phyloP scores from a whole-genome alignment of 768 basidiomycete species.

The Naganishia kalamii region DNA sequence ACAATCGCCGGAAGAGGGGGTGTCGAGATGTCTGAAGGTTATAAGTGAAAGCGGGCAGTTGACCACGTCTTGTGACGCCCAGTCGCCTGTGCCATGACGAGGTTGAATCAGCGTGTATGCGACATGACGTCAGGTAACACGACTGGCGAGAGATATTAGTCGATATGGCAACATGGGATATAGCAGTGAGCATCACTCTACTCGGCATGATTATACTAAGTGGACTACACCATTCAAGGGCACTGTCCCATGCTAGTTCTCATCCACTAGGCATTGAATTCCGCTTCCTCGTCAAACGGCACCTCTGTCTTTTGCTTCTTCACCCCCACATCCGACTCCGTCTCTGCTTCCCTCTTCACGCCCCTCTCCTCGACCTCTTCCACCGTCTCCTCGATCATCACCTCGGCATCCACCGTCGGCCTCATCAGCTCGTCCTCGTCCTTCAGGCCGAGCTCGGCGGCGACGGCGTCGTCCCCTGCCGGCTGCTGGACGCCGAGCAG shows the following conservation, averaged over 20 bases:
- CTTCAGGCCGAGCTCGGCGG: background rate
- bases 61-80: background rate
- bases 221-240: too few relatives aligned
- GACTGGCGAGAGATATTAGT: background rate
- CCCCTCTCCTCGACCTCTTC: background rate
- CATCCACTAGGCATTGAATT: conserved; percentile 6
- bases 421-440: conserved; percentile 12
- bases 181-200: too few relatives aligned
- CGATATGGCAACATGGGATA: background rate
- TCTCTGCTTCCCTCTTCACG: background rate
- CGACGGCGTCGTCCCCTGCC: background rate
- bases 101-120: background rate
- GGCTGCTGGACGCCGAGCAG: background rate
- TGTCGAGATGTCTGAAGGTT: too few relatives aligned
- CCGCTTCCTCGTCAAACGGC: conserved; percentile 18
- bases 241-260: background rate
- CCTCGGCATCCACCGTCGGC: background rate
- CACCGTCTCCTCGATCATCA: conserved; percentile 1
- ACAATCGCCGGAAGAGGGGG: too few relatives aligned
- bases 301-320: conserved; percentile 13
- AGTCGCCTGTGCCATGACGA: background rate
- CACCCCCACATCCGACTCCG: background rate
- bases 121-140: background rate
- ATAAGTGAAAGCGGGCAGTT: too few relatives aligned
- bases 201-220: too few relatives aligned